These are phyloP conservation scores for Russula olivacea DNA, from an alignment of 768 basidiomycete species.

Conservation along the genomic window DNA sequence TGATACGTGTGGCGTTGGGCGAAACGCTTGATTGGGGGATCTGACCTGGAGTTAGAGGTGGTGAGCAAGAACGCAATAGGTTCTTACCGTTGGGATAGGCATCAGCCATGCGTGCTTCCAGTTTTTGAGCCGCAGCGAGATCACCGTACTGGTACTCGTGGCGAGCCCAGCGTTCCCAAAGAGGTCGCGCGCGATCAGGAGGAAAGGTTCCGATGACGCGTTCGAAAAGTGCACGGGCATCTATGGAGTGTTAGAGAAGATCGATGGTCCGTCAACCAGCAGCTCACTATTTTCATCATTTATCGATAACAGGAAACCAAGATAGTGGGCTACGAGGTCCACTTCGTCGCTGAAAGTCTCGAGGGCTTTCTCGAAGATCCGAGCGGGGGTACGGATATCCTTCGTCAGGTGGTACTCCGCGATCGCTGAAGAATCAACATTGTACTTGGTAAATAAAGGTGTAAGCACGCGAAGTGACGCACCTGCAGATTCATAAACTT, in stretches of 20 bases:
- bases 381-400: constrained; percentile 68
- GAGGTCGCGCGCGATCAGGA: constrained; percentile 68
- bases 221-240: constrained; percentile 94
- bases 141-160: constrained; percentile 97
- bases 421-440: constrained; percentile 49
- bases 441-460: constrained; percentile 7
- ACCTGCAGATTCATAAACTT: constrained; percentile 92
- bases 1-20: constrained; percentile 81
- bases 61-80: not conserved
- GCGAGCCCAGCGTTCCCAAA: constrained; percentile 95
- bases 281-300: constrained; percentile 87
- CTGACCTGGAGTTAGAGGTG: constrained; percentile 38
- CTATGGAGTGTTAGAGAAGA: constrained; percentile 39
- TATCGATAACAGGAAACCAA: constrained; percentile 88
- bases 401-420: constrained; percentile 93
- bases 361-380: constrained; percentile 92
- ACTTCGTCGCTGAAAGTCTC: constrained; percentile 77
- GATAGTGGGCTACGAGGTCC: constrained; percentile 82
- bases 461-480: constrained; percentile 22
- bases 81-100: constrained; percentile 74
- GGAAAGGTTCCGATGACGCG: constrained; percentile 74
- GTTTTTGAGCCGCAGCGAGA: constrained; percentile 76
- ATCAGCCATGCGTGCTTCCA: constrained; percentile 85
- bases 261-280: constrained; percentile 1
- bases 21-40: constrained; percentile 85